phyloP scores from a whole-genome alignment of 129 eudicot species.

The Helianthus annuus region HanXRQr2.0-SUNRISE NC_035434.2:32848257-32848756 shows the following conservation, averaged over 20 bases:
- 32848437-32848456: no score
- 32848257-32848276: no score
- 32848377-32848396: neutral
- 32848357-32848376: neutral
- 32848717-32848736: neutral
- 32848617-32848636: constrained; percentile 74
- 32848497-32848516: neutral
- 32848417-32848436: no score
- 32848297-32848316: no score
- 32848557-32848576: constrained; percentile 60
- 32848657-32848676: constrained; percentile 47
- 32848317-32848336: neutral
- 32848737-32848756: neutral
- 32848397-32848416: neutral
- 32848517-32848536: neutral
- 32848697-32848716: constrained; percentile 44
- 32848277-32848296: constrained; percentile 27
- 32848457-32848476: neutral
- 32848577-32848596: constrained; percentile 65
- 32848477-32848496: neutral
- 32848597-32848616: constrained; percentile 78
- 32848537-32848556: constrained; percentile 8
- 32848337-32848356: neutral
- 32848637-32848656: constrained; percentile 86
- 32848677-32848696: constrained; percentile 45